Percentiles rank a stretch among this genome's conserved stretches.
Conservation (phyloP, 1,284 basidiomycete species). For the Gymnopus androsaceus region DNA sequence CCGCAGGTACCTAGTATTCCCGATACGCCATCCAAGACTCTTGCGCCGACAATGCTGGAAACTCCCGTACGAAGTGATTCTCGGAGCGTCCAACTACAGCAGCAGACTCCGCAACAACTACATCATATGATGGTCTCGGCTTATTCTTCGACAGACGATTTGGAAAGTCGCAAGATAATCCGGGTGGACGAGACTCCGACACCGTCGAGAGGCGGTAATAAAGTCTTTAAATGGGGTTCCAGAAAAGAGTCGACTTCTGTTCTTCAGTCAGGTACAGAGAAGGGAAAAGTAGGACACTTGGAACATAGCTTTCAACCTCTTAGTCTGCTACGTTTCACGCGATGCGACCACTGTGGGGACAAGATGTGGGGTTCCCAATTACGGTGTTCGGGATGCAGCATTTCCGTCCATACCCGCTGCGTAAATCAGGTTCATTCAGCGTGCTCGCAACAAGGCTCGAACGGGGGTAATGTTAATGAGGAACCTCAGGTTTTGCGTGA, state of each 20-base stretch:
- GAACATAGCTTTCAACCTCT: conserved; percentile 91
- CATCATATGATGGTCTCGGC: conserved; percentile 33
- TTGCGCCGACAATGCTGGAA: conserved; percentile 12
- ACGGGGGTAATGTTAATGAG: conserved; percentile 33
- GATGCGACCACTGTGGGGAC: conserved; percentile 95
- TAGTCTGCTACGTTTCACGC: conserved; percentile 84
- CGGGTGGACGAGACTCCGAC: conserved; percentile 38
- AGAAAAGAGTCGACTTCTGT: conserved; percentile 31
- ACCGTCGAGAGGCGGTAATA: conserved; percentile 43
- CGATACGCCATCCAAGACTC: conserved; percentile 36
- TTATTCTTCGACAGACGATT: conserved; percentile 41
- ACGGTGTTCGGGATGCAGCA: conserved; percentile 76
- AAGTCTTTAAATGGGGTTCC: conserved; percentile 67
- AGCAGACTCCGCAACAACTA: conserved; percentile 22
- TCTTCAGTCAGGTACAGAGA: conserved; percentile 35
- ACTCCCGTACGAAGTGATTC: conserved; percentile 1
- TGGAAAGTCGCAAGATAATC: conserved; percentile 29
- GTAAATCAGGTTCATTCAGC: conserved; percentile 56
- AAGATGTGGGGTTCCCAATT: conserved; percentile 98
- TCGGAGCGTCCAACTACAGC: conserved; percentile 22
- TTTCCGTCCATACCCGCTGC: conserved; percentile 77
- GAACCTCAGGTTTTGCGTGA: conserved; percentile 51
- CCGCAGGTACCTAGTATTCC: conserved; percentile 48
- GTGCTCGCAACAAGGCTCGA: conserved; percentile 51
- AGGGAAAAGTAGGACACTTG: conserved; percentile 40